Percentiles rank a stretch among this genome's conserved stretches.
These are phyloP conservation scores for Tubosaeta sp. DNA, from an alignment of 768 basidiomycete genomes.

Conservation along the genomic window DNA sequence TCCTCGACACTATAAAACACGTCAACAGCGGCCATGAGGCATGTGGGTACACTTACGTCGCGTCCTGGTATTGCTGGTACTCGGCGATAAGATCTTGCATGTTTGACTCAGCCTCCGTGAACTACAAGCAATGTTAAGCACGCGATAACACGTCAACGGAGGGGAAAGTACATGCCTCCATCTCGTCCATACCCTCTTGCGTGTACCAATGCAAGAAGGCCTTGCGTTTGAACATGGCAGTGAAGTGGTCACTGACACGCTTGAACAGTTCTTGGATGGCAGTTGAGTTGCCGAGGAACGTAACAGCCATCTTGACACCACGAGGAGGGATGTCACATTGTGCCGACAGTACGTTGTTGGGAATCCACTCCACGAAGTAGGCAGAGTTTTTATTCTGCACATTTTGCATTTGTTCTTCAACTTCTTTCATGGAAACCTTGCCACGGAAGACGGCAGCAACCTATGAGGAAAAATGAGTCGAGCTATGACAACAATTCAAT, in stretches of 20 bases:
- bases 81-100: conserved; percentile 99
- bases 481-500: background rate
- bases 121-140: conserved; percentile 36
- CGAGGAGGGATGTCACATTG: conserved; percentile 98
- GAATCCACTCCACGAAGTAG: conserved; percentile 99
- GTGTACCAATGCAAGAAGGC: conserved; percentile 99
- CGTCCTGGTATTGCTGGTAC: conserved; percentile 96
- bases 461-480: conserved; percentile 28
- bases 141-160: background rate
- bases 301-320: conserved; percentile 94
- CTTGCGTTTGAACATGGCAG: conserved; percentile 98
- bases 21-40: conserved; percentile 8
- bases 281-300: conserved; percentile 96
- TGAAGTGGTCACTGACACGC: conserved; percentile 97
- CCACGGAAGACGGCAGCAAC: conserved; percentile 98
- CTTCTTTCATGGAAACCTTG: conserved; percentile 99
- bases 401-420: conserved; percentile 98
- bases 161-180: conserved; percentile 56
- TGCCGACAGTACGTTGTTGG: conserved; percentile 96
- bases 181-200: conserved; percentile 99
- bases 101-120: conserved; percentile 98
- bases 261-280: conserved; percentile 98
- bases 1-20: conserved; percentile 63
- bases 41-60: conserved; percentile 59
- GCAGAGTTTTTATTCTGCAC: conserved; percentile 97